phyloP scores from a whole-genome alignment of 1,139 yeast genomes.

The Sugiyamaella sp. region DNA sequence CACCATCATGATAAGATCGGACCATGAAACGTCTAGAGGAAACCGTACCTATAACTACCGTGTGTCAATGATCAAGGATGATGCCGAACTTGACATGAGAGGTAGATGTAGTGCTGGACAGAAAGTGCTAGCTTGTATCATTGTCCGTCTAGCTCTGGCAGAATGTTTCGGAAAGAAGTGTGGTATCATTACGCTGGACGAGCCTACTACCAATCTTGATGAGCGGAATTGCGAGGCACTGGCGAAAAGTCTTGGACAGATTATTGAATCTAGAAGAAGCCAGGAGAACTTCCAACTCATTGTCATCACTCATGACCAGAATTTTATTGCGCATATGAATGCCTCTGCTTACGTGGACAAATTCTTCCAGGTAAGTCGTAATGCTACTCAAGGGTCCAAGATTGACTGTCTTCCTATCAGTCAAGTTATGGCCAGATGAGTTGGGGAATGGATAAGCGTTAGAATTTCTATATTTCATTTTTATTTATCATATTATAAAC shows the following conservation, averaged over 20 bases:
- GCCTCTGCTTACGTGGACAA: slow-evolving; percentile 89
- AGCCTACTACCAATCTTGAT: slow-evolving; percentile 96
- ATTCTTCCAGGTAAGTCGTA: slow-evolving; percentile 79
- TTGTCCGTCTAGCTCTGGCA: slow-evolving; percentile 87
- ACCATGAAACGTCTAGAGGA: slow-evolving; percentile 60
- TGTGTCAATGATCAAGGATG: slow-evolving; percentile 93
- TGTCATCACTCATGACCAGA: slow-evolving; percentile 95
- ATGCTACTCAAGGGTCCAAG: slow-evolving; percentile 76
- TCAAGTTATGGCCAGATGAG: slow-evolving; percentile 29
- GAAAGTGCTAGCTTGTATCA: slow-evolving; percentile 88
- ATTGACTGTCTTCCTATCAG: slow-evolving; percentile 51
- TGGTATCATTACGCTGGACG: slow-evolving; percentile 95
- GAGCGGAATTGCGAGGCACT: slow-evolving; percentile 85
- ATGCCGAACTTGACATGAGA: slow-evolving; percentile 93
- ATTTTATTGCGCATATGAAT: slow-evolving; percentile 79
- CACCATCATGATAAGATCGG: slow-evolving; percentile 83
- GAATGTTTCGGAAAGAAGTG: slow-evolving; percentile 95
- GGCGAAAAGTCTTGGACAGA: slow-evolving; percentile 75
- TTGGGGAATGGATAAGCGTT: background rate
- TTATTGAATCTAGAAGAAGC: slow-evolving; percentile 70
- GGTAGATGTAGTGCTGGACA: slow-evolving; percentile 99
- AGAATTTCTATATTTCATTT: background rate
- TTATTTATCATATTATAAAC: background rate
- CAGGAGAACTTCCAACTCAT: slow-evolving; percentile 92
- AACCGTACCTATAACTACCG: slow-evolving; percentile 81